Percentiles rank a stretch among this genome's conserved stretches.
Conservation (phyloP, 305 asterid genomes). For the Rubia tinctorum region DNA sequence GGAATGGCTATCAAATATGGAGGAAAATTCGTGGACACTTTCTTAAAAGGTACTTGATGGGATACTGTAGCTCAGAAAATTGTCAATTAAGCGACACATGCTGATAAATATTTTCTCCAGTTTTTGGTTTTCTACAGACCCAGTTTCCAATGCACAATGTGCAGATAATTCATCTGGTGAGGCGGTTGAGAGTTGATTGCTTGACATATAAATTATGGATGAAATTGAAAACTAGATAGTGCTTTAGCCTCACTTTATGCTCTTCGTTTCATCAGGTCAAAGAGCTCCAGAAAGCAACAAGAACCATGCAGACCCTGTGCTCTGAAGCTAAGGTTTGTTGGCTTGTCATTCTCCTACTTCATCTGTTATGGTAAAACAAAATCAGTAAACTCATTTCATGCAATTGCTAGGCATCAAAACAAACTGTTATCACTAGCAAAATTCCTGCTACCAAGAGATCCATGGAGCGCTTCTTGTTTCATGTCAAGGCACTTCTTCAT, state of each 20-base stretch:
- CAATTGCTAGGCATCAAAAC: slow-evolving; percentile 74
- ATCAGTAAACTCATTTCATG: slow-evolving; percentile 18
- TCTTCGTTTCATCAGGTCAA: slow-evolving; percentile 46
- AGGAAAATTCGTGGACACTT: slow-evolving; percentile 81
- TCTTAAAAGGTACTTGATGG: slow-evolving; percentile 64
- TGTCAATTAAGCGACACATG: slow-evolving; percentile 19
- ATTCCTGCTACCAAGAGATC: slow-evolving; percentile 87
- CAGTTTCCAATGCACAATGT: slow-evolving; percentile 63
- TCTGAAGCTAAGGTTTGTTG: slow-evolving; percentile 84
- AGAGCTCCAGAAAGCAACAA: slow-evolving; percentile 89
- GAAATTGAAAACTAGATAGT: slow-evolving; percentile 23
- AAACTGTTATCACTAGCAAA: slow-evolving; percentile 67
- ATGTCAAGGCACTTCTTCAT: slow-evolving; percentile 85
- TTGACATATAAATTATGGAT: slow-evolving; percentile 6
- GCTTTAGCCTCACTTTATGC: slow-evolving; percentile 14
- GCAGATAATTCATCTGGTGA: slow-evolving; percentile 68
- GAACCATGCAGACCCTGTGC: slow-evolving; percentile 79
- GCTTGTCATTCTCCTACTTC: slow-evolving; percentile 22
- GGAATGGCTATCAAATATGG: slow-evolving; percentile 84
- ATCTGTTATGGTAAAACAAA: slow-evolving; percentile 7
- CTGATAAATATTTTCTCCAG: slow-evolving; percentile 35
- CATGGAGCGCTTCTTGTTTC: slow-evolving; percentile 84
- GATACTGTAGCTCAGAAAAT: slow-evolving; percentile 7
- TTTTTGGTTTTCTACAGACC: slow-evolving; percentile 64
- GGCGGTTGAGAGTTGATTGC: slow-evolving; percentile 25